A percentile compares a stretch with the other conserved stretches of the same genome.
phyloP scores from a whole-genome alignment of 2,329 filamentous ascomycete species.

The Neoarthrinium moseri region DNA sequence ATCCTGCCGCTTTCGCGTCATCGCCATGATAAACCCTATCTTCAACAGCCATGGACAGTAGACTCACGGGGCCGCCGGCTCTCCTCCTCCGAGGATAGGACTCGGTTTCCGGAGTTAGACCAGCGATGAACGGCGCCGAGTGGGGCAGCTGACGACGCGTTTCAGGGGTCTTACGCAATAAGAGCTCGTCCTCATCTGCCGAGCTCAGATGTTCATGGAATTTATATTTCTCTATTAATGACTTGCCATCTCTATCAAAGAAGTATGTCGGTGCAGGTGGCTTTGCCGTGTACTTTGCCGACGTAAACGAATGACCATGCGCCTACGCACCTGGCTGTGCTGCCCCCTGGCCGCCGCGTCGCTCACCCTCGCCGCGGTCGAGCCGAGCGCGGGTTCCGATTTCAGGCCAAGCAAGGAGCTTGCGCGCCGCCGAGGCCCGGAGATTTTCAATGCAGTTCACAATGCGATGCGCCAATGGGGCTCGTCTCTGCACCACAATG shows the following conservation, averaged over 20 bases:
- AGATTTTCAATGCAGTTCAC: constrained; percentile 62
- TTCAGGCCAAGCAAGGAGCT: constrained; percentile 6
- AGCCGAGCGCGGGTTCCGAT: background rate
- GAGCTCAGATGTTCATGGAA: background rate
- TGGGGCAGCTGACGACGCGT: constrained; percentile 9
- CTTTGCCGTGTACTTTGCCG: background rate
- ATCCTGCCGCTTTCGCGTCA: too few species aligned
- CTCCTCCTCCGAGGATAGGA: too few species aligned
- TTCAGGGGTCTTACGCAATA: constrained; percentile 5
- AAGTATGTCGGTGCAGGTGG: background rate
- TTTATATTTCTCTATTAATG: too few species aligned
- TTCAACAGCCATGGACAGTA: too few species aligned
- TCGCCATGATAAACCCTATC: too few species aligned
- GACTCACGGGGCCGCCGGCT: too few species aligned
- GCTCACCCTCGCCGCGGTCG: background rate
- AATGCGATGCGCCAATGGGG: constrained; percentile 63
- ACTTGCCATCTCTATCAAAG: background rate
- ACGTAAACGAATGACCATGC: background rate
- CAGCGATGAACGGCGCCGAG: constrained; percentile 1
- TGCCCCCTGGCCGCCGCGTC: constrained; percentile 3
- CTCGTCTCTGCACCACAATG: constrained; percentile 61
- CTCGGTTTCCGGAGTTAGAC: background rate
- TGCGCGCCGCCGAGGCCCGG: constrained; percentile 33
- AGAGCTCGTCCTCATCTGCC: constrained; percentile 7
- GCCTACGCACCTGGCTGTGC: constrained; percentile 1